Conservation (phyloP, 352 stramenopile genomes). For the Aphanomyces cochlioides region DNA sequence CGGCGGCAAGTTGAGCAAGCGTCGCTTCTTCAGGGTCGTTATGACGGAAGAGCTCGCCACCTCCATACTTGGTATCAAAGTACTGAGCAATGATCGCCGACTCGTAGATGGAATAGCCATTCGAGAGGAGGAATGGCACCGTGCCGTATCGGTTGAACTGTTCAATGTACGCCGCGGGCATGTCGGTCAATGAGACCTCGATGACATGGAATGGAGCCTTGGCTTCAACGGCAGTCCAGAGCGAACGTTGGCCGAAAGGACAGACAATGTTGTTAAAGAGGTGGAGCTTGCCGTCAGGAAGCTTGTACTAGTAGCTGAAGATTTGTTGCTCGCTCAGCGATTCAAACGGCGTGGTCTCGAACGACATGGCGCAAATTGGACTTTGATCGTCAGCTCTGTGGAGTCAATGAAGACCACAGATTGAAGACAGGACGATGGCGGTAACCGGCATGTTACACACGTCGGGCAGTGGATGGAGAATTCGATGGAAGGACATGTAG, state of each 20-base stretch:
- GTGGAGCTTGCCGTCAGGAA: constrained; percentile 20
- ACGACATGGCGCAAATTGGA: background rate
- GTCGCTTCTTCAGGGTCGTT: constrained; percentile 17
- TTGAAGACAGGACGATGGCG: no score
- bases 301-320: constrained; percentile 7
- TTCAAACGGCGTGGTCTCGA: constrained; percentile 5
- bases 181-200: constrained; percentile 1
- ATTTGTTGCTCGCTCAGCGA: background rate
- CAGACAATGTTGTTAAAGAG: constrained; percentile 29
- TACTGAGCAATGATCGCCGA: constrained; percentile 29
- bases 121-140: constrained; percentile 23
- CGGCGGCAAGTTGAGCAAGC: constrained; percentile 17
- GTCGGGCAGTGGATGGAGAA: no score
- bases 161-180: constrained; percentile 5
- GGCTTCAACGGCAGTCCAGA: constrained; percentile 26
- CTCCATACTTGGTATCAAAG: constrained; percentile 20
- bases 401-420: no score
- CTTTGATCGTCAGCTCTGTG: no score
- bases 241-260: constrained; percentile 25
- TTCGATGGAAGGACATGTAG: no score
- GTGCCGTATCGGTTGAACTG: constrained; percentile 27
- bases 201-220: constrained; percentile 23
- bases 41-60: constrained; percentile 6
- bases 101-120: constrained; percentile 23
- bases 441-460: no score